phyloP scores from a whole-genome alignment of 805 yeast species.

The Kluyveromyces nonfermentans region DNA sequence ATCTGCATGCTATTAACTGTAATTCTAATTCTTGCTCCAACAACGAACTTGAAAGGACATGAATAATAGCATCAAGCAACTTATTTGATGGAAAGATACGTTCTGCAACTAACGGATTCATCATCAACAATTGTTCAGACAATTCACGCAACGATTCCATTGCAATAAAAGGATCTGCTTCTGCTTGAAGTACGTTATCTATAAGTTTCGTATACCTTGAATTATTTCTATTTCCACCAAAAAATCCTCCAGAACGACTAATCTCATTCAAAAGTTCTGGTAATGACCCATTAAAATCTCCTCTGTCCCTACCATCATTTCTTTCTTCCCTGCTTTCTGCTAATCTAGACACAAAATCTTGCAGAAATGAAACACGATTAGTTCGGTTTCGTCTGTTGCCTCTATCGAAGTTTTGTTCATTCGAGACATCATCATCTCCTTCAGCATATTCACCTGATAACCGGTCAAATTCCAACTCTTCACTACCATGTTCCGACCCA shows the following conservation, averaged over 20 bases:
- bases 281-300: constrained; percentile 4
- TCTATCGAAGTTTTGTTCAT: constrained; percentile 7
- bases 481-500: constrained; percentile 7
- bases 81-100: constrained; percentile 51
- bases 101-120: constrained; percentile 54
- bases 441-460: constrained; percentile 13
- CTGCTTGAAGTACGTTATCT: constrained; percentile 21
- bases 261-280: background rate
- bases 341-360: constrained; percentile 20
- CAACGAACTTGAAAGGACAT: constrained; percentile 46
- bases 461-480: constrained; percentile 13
- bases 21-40: constrained; percentile 62
- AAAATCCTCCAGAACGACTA: background rate
- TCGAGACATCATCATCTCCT: constrained; percentile 11
- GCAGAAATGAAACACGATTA: constrained; percentile 12
- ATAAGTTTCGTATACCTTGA: constrained; percentile 21
- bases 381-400: constrained; percentile 6
- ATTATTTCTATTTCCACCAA: constrained; percentile 7
- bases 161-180: constrained; percentile 49
- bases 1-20: constrained; percentile 76
- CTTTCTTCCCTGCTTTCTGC: constrained; percentile 16
- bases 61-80: constrained; percentile 45
- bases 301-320: constrained; percentile 11
- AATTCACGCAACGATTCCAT: constrained; percentile 58
- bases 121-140: constrained; percentile 57